These are phyloP conservation scores for Xylariaceae sp. DNA, from an alignment of 2,329 filamentous ascomycete species.

Conservation along the genomic window DNA sequence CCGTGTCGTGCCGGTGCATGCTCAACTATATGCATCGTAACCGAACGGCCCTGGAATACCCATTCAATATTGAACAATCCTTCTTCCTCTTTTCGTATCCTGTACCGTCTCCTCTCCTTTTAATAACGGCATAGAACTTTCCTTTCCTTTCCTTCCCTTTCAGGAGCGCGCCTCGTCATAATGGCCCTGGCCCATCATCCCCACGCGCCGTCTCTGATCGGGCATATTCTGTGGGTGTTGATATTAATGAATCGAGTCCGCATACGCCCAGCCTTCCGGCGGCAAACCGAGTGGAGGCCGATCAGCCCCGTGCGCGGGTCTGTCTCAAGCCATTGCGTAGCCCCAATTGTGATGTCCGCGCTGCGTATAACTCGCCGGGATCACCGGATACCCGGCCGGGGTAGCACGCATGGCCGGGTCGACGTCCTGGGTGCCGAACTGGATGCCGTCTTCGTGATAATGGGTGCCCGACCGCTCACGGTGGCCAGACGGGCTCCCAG, in stretches of 20 bases:
- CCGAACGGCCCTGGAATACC: no score
- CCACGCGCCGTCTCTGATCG: conserved; percentile 35
- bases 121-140: no score
- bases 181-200: conserved; percentile 42
- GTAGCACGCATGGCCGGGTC: no score
- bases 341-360: conserved; percentile 1
- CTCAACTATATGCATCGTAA: no score
- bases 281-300: conserved; percentile 4
- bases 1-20: no score
- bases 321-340: neutral
- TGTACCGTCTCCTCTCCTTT: no score
- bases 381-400: neutral
- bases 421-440: neutral
- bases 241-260: no score
- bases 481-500: neutral
- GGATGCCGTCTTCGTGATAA: neutral
- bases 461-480: neutral
- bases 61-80: no score
- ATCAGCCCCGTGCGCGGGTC: conserved; percentile 4
- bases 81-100: no score
- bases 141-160: no score
- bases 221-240: conserved; percentile 38
- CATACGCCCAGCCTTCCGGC: conserved; percentile 1
- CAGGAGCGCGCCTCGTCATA: conserved; percentile 33
- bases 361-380: conserved; percentile 4